Base-by-base conservation (phyloP, 768 basidiomycete genomes). In the Leccinum incarnatum region DNA sequence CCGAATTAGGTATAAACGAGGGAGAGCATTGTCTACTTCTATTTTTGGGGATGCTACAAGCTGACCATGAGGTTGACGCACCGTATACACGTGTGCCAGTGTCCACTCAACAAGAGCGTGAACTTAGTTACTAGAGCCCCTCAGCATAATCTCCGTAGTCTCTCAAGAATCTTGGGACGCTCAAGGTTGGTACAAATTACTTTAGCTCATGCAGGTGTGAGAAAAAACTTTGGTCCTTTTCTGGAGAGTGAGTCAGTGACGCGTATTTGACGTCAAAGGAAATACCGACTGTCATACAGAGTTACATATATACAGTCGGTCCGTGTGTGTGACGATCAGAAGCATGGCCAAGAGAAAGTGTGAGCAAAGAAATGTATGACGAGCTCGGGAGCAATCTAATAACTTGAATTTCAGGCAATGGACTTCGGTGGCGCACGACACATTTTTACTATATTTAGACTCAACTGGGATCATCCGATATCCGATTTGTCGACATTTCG, bases 51-150 rank as follows among this genome's bases (percentile, higher is more conserved):
- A 49, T 49, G 34, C 30, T 46, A 34, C 57, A 15, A 48, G 48
- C 14, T 49, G 27, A 55, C 55, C 67, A 71, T 51, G 61, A 58
- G 63, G 60, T 52, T 53, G 17, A 57, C 59, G 14, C 67, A 53
- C 62, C 47, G 30, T 53, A 0, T 6, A 59, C 67, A 59, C 64
- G 61, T 66, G 63, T 57, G 27, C 23, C 12, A 46, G 51, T 10
- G 47, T 11, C 47, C 47, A 48, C 23, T 15, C 23, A 9, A 25
- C 47, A 15, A 48, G 47, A 48, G 14, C 40, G 40, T 42, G 40
- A 42, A 1, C 37, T 36, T 25, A 25, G 25, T 29, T 23, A 23
- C 8, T 29, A n/a, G 40, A 10, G 9, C n/a, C 10, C 9, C 40
- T n/a, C 9, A n/a, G 4, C 9, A 12, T 45, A 45, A 45, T 42